Evolutionary conservation across 176 grass and related monocot species (phyloP).

Genomic region (Elymus sibiricus): DNA sequence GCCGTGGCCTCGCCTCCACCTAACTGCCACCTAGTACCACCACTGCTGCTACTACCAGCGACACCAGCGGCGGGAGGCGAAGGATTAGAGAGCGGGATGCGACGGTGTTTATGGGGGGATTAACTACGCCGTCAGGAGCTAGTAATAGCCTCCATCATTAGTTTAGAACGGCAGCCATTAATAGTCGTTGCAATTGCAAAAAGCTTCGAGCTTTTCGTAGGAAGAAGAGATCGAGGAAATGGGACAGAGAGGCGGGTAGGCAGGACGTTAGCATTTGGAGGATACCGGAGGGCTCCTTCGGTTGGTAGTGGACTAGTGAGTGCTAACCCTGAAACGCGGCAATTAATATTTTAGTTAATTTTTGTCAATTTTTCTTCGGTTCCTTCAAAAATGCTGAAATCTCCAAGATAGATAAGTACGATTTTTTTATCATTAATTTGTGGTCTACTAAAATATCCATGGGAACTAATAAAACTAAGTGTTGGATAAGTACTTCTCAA

Average conservation of each 20-base stretch:
- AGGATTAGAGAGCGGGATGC: background rate
- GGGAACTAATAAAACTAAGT: too few relatives aligned
- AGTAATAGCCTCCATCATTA: background rate
- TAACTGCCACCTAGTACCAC: constrained; percentile 11
- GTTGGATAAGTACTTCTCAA: too few relatives aligned
- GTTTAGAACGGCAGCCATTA: constrained; percentile 4
- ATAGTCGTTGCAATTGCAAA: background rate
- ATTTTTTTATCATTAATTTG: background rate
- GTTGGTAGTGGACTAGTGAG: constrained; percentile 35
- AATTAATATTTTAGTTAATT: background rate
- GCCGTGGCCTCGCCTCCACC: constrained; percentile 15
- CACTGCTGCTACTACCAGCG: background rate
- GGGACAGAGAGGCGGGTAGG: constrained; percentile 15
- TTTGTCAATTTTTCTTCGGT: background rate
- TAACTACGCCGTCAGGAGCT: background rate
- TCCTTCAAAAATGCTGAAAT: background rate
- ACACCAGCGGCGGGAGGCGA: background rate
- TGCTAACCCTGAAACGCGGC: constrained; percentile 24
- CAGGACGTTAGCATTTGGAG: constrained; percentile 40
- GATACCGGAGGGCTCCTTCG: background rate
- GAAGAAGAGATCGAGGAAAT: constrained; percentile 8
- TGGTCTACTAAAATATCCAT: too few relatives aligned
- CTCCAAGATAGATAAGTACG: too few relatives aligned
- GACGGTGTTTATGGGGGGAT: background rate
- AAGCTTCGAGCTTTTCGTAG: background rate